Evolutionary conservation across 2,329 filamentous ascomycete genomes (phyloP), one percentile per base, ranked within the genome.

Genomic region (Magnaporthiopsis poae): DNA sequence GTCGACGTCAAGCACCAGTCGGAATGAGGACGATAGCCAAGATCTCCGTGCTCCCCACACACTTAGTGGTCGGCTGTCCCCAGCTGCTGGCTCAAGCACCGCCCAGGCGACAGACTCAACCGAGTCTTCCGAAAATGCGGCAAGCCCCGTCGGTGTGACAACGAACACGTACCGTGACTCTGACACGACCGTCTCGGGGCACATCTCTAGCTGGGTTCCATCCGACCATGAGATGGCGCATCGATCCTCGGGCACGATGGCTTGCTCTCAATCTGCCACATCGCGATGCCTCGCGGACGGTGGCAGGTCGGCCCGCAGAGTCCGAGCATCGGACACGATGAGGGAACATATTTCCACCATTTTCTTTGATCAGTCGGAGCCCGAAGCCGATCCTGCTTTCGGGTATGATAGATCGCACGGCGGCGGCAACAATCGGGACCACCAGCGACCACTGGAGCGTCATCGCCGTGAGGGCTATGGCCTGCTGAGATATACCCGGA

Each of bases 381-480:
- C n/a, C 5, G 46, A 56, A n/a, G 46, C 18, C 7, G 21, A 5
- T 13, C 21, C 46, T 56, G 21, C 18, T 56, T 56, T 25, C 46
- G n/a, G 13, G 46, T 56, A n/a, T 13, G n/a, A 56, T 56, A 7
- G 46, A n/a, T 25, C 46, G 46, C 46, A 13, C 21, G 21, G 46
- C 46, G 46, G 21, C 8, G 3, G 46, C 21, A 56, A 11, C n/a
- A 8, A 21, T 5, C 21, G 46, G 46, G 46, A 56, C 9, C 46
- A 11, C 46, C 46, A 11, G n/a, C 5, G 18, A 25, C n/a, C 63
- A 18, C 21, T 65, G n/a, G 36, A 18, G 31, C 62, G 65, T 56
- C 66, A 60, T 13, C 64, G 66, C 59, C 46, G 66, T 29, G 66
- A 65, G 61, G 56, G 65, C 9, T 60, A 69, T 9, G 33, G 64